These are phyloP conservation scores for Melanomma pulvis-pyrius DNA, from an alignment of 495 filamentous ascomycete species.

Conservation along the genomic window DNA sequence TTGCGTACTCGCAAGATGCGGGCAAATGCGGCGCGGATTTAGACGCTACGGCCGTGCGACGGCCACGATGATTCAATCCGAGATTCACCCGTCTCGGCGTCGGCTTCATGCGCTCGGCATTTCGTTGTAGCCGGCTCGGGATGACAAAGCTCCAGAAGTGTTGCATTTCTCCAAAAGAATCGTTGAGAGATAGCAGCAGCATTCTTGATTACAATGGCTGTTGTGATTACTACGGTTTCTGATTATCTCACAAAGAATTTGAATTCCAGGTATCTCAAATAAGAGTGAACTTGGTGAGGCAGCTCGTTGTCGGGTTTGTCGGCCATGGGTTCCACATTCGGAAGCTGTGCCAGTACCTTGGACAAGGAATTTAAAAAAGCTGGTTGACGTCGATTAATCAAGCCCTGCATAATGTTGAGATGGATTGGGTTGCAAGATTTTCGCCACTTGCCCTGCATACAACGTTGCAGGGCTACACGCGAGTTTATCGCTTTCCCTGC, in stretches of 20 bases:
- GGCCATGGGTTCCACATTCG: conserved; percentile 4
- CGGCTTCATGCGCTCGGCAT: background rate
- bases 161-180: background rate
- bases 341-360: conserved; percentile 1
- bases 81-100: background rate
- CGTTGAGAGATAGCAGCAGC: background rate
- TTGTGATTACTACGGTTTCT: background rate
- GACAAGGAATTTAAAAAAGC: background rate
- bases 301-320: background rate
- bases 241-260: background rate
- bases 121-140: background rate
- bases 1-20: too few species aligned
- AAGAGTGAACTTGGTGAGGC: too few species aligned
- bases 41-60: background rate
- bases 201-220: background rate
- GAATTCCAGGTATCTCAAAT: background rate
- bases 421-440: conserved; percentile 22
- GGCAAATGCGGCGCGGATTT: background rate
- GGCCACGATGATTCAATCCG: background rate
- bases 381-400: conserved; percentile 14
- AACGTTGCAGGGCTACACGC: background rate
- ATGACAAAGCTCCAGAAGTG: background rate
- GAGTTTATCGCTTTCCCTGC: background rate
- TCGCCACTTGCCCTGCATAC: conserved; percentile 23
- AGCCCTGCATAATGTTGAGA: conserved; percentile 22